Conservation (phyloP, 2,329 filamentous ascomycete species). For the Iodosphaeria phyllophila region DNA sequence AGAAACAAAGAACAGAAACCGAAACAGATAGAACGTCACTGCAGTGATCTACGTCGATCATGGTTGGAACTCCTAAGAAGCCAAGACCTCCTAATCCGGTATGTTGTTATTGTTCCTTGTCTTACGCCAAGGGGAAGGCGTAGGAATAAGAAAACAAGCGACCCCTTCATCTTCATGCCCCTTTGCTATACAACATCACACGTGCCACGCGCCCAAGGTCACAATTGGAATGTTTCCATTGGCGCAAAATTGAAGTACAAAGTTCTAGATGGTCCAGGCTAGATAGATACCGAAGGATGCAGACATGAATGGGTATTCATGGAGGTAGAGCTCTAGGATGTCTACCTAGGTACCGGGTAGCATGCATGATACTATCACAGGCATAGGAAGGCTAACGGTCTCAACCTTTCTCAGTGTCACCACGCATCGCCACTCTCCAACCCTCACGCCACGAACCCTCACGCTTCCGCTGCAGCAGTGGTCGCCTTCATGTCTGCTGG, state of each 20-base stretch:
- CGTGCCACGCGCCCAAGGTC: background rate
- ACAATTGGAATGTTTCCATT: background rate
- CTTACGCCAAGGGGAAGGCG: too few relatives aligned
- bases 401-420: slow-evolving; percentile 6
- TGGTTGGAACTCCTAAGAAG: slow-evolving; percentile 34
- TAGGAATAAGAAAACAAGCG: background rate
- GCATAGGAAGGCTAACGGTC: slow-evolving; percentile 5
- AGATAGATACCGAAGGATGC: background rate
- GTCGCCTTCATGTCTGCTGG: slow-evolving; percentile 56
- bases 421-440: slow-evolving; percentile 50
- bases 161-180: background rate
- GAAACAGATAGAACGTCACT: too few relatives aligned
- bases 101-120: slow-evolving; percentile 15
- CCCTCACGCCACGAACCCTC: slow-evolving; percentile 45
- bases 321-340: too few relatives aligned
- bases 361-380: background rate
- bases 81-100: slow-evolving; percentile 25
- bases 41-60: slow-evolving; percentile 11
- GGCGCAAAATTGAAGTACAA: background rate
- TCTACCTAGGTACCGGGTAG: too few relatives aligned
- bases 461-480: slow-evolving; percentile 62
- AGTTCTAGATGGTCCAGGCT: background rate
- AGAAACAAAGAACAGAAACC: too few relatives aligned
- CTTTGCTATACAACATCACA: background rate
- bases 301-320: slow-evolving; percentile 1